Base-by-base conservation (phyloP, 768 basidiomycete genomes). In the Dendrothele bispora region DNA sequence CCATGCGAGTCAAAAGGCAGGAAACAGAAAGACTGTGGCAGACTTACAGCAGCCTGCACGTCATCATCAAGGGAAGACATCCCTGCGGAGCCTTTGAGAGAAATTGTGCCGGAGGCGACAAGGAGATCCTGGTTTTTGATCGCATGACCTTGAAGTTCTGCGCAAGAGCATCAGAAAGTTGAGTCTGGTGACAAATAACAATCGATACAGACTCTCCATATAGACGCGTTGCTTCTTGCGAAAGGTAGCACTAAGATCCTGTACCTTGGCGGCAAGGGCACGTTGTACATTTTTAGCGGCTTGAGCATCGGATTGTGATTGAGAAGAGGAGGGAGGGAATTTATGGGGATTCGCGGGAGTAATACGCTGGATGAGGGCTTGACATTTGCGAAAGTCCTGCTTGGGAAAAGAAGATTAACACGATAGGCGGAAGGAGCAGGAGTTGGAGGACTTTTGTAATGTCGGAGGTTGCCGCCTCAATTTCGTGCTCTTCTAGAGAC, bases 201-300 rank as follows among this genome's bases (percentile, higher is more conserved):
- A 43, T 29, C 43, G 41, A 46, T 22, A 79, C 95, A 69, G 64
- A 95, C 97, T 95, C 70, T 97, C 89, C 89, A 99, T 89, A 67
- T 98, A 98, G 26, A 95, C 89, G 50, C 92, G 85, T 69, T 99
- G 97, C 73, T 95, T 98, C 77, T 97, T 98, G 53, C 97, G 82
- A 63, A 99, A 98, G 11, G 84, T 75, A 18, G 86, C 88, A 58
- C 92, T 95, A 43, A 94, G 75, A 57, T 93, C 91, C 71, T 98
- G 97, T 11, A 98, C 83, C 65, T 93, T 93, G 29, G 90, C 92
- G n/a, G 97, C 97, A 44, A 99, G 81, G 18, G 86, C 94, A 34
- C 93, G 83, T 66, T 98, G 97, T 18, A 98, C 91, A 64, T 99
- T 98, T 72, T 89, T 90, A 27, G 91, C 88, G 1, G 93, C 81